These are phyloP conservation scores for Tetrahymena elliotti DNA, from an alignment of 73 alveolate species.

Conservation along the genomic window DNA sequence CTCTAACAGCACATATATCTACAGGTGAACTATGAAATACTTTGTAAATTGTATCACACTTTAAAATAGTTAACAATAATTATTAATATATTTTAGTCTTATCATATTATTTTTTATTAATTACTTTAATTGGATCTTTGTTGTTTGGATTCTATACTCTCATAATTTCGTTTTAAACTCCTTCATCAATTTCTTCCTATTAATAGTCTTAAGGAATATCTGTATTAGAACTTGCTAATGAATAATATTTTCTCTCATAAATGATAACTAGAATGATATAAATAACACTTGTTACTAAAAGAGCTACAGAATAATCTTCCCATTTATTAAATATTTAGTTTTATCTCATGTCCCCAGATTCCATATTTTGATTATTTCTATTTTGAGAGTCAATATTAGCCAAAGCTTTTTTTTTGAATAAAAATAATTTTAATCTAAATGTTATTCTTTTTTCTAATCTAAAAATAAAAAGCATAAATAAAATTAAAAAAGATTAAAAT, in stretches of 20 bases:
- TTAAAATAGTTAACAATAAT: no score
- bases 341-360: neutral
- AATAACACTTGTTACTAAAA: neutral
- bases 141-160: neutral
- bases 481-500: no score
- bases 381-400: neutral
- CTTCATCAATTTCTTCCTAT: neutral
- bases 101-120: no score
- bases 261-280: neutral
- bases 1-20: slow-evolving; percentile 65
- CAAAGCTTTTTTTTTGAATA: neutral
- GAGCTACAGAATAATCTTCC: neutral
- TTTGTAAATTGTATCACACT: slow-evolving; percentile 18
- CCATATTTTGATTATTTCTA: neutral
- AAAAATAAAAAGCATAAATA: no score
- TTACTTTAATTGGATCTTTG: neutral
- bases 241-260: neutral
- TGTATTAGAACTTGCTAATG: neutral
- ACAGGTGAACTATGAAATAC: neutral
- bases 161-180: neutral
- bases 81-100: no score
- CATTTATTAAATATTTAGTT: neutral
- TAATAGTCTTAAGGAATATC: neutral
- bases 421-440: no score
- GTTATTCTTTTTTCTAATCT: no score